These are phyloP conservation scores for Fraxinus anomala DNA, from an alignment of 257 asterid species.

Conservation along the genomic window DNA sequence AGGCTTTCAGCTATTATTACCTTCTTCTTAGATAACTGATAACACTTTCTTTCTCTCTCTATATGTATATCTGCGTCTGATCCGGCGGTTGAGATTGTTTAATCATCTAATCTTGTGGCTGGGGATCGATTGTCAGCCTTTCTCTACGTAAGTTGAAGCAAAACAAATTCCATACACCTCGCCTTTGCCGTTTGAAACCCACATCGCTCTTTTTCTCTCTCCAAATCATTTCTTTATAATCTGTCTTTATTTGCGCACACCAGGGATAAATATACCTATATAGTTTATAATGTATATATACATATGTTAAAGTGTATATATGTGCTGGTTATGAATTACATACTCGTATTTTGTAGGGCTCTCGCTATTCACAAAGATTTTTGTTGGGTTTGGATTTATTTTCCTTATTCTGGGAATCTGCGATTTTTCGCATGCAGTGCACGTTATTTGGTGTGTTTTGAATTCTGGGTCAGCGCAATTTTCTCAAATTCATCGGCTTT, in stretches of 20 bases:
- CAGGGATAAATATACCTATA: neutral
- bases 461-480: conserved; percentile 33
- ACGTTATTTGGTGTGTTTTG: conserved; percentile 31
- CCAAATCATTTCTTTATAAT: conserved; percentile 5
- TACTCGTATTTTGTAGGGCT: neutral
- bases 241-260: neutral
- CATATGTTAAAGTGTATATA: neutral
- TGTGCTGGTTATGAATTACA: neutral
- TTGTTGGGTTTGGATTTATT: conserved; percentile 5
- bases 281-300: neutral
- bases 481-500: conserved; percentile 30
- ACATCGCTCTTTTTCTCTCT: neutral
- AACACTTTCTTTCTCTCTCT: neutral
- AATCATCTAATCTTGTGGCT: conserved; percentile 33
- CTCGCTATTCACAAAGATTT: neutral
- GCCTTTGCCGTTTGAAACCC: neutral
- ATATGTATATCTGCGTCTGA: conserved; percentile 21
- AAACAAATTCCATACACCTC: conserved; percentile 22
- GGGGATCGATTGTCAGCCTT: conserved; percentile 31
- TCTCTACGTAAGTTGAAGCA: conserved; percentile 35
- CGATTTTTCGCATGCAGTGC: conserved; percentile 41
- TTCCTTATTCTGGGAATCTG: conserved; percentile 4
- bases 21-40: conserved; percentile 19
- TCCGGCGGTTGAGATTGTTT: conserved; percentile 34
- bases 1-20: conserved; percentile 2